Base-by-base conservation (phyloP, 2,329 filamentous ascomycete species). In the Trematosphaeria pertusa region DNA sequence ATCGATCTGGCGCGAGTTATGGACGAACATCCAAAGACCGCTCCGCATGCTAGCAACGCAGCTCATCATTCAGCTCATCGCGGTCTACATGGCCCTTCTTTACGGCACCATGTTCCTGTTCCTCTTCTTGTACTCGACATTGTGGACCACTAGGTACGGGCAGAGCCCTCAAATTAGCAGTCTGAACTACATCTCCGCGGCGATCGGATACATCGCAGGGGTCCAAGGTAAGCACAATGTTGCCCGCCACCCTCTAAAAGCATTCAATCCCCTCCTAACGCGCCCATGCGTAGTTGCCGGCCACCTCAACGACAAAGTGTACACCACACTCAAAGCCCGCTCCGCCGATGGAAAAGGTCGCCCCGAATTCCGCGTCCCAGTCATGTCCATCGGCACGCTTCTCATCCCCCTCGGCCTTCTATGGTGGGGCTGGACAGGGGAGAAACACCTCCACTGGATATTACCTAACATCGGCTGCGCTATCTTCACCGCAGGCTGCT, bases 121-220 rank as follows among this genome's bases (percentile, higher is more conserved):
- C 28, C 46, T 62, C 8, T 48, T 39, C 9, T 56, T 43, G 48
- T 41, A 58, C 20, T 20, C 59, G n/a, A 34, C 14, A n/a, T 22
- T 60, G 22, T 64, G 56, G 52, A 44, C 31, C 5, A 18, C 45
- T 11, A n/a, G 40, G 12, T 58, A 58, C 20, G 8, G 19, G 11
- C 43, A 49, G 18, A 34, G 37, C 14, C 18, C 31, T 2, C 20
- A 21, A 5, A 28, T 42, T 11, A 28, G 43, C 14, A 48, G 52
- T 14, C 28, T 58, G 15, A 50, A 58, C 24, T 52, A 52, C 32
- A 44, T 86, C 28, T 81, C 84, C 2, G 75, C 81, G 1, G 81
- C 82, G 0, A 32, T 85, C 0, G 85, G 85, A 5, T 84, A 85
- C 63, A 73, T 83, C 30, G 59, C 77, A 6, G 61, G 58, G 12